phyloP scores from a whole-genome alignment of 495 filamentous ascomycete species.

The Neurospora sp. region DNA sequence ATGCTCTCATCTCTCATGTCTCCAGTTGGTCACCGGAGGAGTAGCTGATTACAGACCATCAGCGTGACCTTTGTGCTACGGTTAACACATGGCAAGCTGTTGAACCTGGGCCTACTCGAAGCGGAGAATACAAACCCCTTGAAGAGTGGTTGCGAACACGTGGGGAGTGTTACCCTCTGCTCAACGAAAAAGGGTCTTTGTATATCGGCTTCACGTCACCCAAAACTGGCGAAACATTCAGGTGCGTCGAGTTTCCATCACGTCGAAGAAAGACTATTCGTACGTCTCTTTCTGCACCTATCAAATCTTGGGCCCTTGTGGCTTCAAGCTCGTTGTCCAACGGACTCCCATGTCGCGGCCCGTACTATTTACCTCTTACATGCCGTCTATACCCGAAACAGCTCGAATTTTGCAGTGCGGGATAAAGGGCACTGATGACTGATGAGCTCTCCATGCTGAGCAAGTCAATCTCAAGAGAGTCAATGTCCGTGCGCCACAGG shows the following conservation, averaged over 20 bases:
- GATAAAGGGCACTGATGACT: not conserved
- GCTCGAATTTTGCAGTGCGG: not conserved
- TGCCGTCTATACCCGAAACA: too few relatives aligned
- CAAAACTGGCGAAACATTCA: too few relatives aligned
- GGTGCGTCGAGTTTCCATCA: not conserved
- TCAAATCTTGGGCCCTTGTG: not conserved
- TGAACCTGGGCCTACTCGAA: not conserved
- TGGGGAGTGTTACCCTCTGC: not conserved
- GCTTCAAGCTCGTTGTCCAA: not conserved
- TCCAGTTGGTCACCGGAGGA: not conserved
- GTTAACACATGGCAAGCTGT: not conserved
- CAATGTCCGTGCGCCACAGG: not conserved
- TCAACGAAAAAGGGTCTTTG: not conserved
- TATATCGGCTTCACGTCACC: not conserved
- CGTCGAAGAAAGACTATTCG: not conserved
- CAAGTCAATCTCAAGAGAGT: not conserved
- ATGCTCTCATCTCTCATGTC: not conserved
- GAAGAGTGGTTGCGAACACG: not conserved
- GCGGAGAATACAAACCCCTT: not conserved
- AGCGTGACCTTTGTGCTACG: not conserved
- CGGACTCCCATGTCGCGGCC: not conserved
- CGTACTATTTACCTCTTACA: too few relatives aligned
- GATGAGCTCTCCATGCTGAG: not conserved
- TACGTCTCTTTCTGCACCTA: not conserved
- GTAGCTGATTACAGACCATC: not conserved